These are phyloP conservation scores for Puya raimondii DNA, from an alignment of 176 grass and related monocot species.

Conservation along the genomic window DNA sequence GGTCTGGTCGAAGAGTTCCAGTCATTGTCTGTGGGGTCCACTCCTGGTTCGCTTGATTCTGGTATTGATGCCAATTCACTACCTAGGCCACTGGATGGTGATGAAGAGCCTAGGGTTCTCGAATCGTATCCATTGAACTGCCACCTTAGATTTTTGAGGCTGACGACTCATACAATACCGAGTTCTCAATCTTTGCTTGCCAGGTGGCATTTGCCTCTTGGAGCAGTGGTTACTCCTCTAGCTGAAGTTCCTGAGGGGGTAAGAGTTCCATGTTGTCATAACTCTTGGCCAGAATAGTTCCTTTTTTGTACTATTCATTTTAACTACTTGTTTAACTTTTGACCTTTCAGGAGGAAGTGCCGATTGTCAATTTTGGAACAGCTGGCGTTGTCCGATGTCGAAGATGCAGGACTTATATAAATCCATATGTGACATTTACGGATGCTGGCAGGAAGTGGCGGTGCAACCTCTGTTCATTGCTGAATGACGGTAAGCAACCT, in stretches of 20 bases:
- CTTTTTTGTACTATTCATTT: neutral
- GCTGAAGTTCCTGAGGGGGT: constrained; percentile 94
- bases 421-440: constrained; percentile 83
- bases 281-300: neutral
- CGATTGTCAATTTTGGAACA: constrained; percentile 73
- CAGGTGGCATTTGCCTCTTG: constrained; percentile 96
- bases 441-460: constrained; percentile 97
- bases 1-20: constrained; percentile 90
- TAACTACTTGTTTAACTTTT: constrained; percentile 20
- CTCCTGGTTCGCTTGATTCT: constrained; percentile 62
- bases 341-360: constrained; percentile 66
- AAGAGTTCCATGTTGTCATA: constrained; percentile 13
- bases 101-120: constrained; percentile 61
- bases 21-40: constrained; percentile 59
- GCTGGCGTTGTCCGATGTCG: constrained; percentile 81
- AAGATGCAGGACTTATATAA: constrained; percentile 95
- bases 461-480: constrained; percentile 94
- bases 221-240: constrained; percentile 73
- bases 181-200: constrained; percentile 75
- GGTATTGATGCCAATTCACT: constrained; percentile 63
- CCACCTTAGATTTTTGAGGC: constrained; percentile 71
- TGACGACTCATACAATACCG: constrained; percentile 83
- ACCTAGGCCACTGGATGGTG: constrained; percentile 70
- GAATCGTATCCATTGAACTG: constrained; percentile 72
- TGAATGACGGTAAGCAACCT: constrained; percentile 72